Percentiles rank a stretch among this genome's conserved stretches.
Conservation (phyloP, 768 basidiomycete species). For the Butyriboletus loyo region DNA sequence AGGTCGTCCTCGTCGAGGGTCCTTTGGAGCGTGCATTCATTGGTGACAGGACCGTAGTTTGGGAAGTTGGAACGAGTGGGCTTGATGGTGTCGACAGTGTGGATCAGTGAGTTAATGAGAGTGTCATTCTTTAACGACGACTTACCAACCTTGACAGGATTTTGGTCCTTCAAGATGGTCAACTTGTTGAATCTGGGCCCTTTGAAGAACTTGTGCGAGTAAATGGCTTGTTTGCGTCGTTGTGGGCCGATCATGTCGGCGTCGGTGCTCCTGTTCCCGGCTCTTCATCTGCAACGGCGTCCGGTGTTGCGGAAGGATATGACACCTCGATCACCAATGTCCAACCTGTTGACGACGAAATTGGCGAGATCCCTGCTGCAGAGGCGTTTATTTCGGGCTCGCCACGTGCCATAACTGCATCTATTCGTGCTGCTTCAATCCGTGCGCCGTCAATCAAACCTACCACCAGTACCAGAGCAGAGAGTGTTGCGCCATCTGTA, state of each 20-base stretch:
- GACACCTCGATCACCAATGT: constrained; percentile 23
- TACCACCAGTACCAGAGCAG: constrained; percentile 18
- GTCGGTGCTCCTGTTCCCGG: constrained; percentile 44
- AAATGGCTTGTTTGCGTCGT: constrained; percentile 72
- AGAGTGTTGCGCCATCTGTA: constrained; percentile 28
- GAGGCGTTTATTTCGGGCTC: constrained; percentile 10
- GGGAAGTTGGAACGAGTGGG: constrained; percentile 22
- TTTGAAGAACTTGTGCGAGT: constrained; percentile 74
- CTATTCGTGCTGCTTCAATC: constrained; percentile 18
- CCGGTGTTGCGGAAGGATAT: constrained; percentile 25
- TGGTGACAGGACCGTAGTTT: constrained; percentile 24
- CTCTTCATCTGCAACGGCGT: constrained; percentile 25
- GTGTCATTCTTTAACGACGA: neutral
- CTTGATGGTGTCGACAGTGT: constrained; percentile 52
- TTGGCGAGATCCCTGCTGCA: constrained; percentile 21
- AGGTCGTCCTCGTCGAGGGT: constrained; percentile 27
- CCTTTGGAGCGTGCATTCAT: constrained; percentile 18
- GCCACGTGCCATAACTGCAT: constrained; percentile 11
- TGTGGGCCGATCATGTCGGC: constrained; percentile 87
- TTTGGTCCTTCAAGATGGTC: constrained; percentile 86
- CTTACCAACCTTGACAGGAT: constrained; percentile 49
- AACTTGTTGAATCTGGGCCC: constrained; percentile 77
- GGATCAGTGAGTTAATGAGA: constrained; percentile 47
- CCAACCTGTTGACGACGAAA: constrained; percentile 8
- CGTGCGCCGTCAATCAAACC: constrained; percentile 24